Percentiles rank a stretch among this genome's conserved stretches.
Conservation (phyloP, 2,329 filamentous ascomycete species). For the Acrocalymma vagum region DNA sequence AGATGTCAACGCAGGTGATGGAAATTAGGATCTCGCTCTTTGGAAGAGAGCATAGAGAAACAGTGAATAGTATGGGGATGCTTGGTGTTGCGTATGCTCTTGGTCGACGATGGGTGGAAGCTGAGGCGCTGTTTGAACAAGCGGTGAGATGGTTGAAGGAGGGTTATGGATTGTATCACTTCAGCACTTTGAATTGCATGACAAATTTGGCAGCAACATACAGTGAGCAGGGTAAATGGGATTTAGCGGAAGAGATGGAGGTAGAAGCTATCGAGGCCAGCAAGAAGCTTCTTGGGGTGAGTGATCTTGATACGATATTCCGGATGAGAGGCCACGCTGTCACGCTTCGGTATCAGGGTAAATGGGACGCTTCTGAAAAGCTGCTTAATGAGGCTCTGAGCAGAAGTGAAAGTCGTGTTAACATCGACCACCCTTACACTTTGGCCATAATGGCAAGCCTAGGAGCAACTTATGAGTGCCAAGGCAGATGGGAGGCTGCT, state of each 20-base stretch:
- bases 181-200: too few relatives aligned
- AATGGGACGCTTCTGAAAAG: constrained; percentile 3
- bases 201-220: too few relatives aligned
- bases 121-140: too few relatives aligned
- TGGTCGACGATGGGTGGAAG: too few relatives aligned
- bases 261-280: neutral
- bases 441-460: constrained; percentile 9
- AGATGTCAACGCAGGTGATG: neutral
- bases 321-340: too few relatives aligned
- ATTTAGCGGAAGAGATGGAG: constrained; percentile 3
- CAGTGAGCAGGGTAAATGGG: constrained; percentile 12
- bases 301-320: too few relatives aligned
- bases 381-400: constrained; percentile 7
- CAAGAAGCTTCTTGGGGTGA: constrained; percentile 2
- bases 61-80: too few relatives aligned
- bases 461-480: neutral
- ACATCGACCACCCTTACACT: constrained; percentile 9
- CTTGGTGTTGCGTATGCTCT: too few relatives aligned
- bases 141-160: constrained; percentile 4
- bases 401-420: constrained; percentile 9
- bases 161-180: constrained; percentile 13
- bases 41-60: too few relatives aligned
- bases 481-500: constrained; percentile 12
- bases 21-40: neutral
- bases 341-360: too few relatives aligned